These are phyloP conservation scores for Clavispora vitiphila DNA, from an alignment of 805 yeast genomes.

Conservation along the genomic window DNA sequence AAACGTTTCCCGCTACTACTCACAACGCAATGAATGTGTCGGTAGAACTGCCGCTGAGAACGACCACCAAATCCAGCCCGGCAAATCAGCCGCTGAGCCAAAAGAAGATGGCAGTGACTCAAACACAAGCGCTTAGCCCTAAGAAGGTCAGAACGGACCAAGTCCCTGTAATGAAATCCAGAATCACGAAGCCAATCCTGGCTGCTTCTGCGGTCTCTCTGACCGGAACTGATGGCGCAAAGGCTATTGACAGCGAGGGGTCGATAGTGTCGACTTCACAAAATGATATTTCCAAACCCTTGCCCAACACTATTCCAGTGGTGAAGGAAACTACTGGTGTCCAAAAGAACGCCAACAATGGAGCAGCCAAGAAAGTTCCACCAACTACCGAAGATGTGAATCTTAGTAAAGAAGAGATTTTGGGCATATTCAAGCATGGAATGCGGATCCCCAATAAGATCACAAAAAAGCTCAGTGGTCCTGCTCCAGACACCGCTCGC, in stretches of 20 bases:
- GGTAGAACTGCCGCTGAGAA: too few species aligned
- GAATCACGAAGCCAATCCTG: too few species aligned
- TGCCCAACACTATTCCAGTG: not conserved
- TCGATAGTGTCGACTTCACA: too few species aligned
- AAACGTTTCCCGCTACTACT: too few species aligned
- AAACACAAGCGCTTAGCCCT: not conserved
- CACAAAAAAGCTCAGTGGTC: slow-evolving; percentile 7
- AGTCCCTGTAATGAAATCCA: not conserved
- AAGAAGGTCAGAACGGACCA: not conserved
- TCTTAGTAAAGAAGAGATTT: slow-evolving; percentile 8
- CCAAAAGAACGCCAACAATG: not conserved
- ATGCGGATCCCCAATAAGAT: slow-evolving; percentile 10
- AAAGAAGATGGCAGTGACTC: not conserved
- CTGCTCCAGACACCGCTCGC: slow-evolving; percentile 1
- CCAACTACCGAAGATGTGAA: not conserved
- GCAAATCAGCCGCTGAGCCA: not conserved
- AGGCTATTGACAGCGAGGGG: too few species aligned
- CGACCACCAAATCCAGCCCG: too few species aligned
- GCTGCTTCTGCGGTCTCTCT: too few species aligned
- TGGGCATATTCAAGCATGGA: slow-evolving; percentile 8
- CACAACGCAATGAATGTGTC: too few species aligned
- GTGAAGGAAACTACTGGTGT: too few species aligned
- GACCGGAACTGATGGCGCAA: too few species aligned
- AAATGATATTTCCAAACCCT: too few species aligned
- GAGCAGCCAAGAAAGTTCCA: too few species aligned